Base-by-base conservation (phyloP, 805 yeast species). In the Candida jianshihensis region DNA sequence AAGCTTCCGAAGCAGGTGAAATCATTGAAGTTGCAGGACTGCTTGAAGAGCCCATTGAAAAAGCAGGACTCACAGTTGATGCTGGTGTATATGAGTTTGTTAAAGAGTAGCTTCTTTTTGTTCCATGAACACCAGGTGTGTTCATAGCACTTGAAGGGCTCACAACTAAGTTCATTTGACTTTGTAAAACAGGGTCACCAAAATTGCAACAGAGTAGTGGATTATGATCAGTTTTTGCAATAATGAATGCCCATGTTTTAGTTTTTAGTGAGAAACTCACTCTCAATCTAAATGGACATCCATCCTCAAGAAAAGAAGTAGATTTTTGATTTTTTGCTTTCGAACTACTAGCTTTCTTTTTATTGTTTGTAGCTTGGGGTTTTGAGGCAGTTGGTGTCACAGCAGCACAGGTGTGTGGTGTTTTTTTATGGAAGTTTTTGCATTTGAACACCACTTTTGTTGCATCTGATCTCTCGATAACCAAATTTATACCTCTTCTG, bases 361-460 rank as follows among this genome's bases (percentile, higher is more conserved):
- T 13, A n/a, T 25, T n/a, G 27, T 13, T 25, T 30, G 10, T 21
- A 21, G 24, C 11, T 11, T 21, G 7, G 24, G 24, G 7, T 11
- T 7, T 6, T 38, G 35, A 16, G 40, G 21, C n/a, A 19, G 35
- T 10, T 20, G n/a, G n/a, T n/a, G n/a, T n/a, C n/a, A n/a, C n/a
- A n/a, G n/a, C n/a, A n/a, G n/a, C n/a, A n/a, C n/a, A n/a, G n/a
- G n/a, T n/a, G n/a, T n/a, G n/a, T n/a, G n/a, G n/a, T 5, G 49
- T 29, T 37, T 47, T 51, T 43, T 51, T 50, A 36, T 49, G 51
- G n/a, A 51, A 28, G 33, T 44, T 51, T 43, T 56, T 56, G 39
- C 61, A 57, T 35, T 57, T 55, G 48, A 58, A 57, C 9, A 58
- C 58, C 15, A 56, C 53, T 37, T 57, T 56, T 14, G 56, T 42